These are phyloP conservation scores for Thalassiosira mediterranea DNA, from an alignment of 352 stramenopile genomes.

Conservation along the genomic window DNA sequence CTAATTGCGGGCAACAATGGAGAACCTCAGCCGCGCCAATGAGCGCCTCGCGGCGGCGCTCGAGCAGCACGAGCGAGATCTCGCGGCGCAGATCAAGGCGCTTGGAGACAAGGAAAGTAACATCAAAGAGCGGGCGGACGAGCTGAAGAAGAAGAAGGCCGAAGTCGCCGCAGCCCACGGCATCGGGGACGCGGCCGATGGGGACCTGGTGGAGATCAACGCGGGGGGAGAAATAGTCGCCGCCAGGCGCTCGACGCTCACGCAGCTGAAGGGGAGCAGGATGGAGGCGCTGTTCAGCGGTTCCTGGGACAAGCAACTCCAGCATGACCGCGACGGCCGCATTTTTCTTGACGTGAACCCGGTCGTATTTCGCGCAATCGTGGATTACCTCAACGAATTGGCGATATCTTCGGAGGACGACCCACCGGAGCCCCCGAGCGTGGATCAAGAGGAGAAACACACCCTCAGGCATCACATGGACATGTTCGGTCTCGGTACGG, in stretches of 20 bases:
- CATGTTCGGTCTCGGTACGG: conserved; percentile 1
- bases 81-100: neutral
- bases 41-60: neutral
- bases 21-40: neutral
- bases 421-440: neutral
- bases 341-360: conserved; percentile 37
- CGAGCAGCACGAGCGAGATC: no score
- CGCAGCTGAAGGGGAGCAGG: conserved; percentile 11
- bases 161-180: neutral
- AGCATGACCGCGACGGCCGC: conserved; percentile 4
- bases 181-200: neutral
- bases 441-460: conserved; percentile 4
- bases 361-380: conserved; percentile 11
- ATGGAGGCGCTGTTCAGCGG: conserved; percentile 32
- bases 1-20: no score
- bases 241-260: conserved; percentile 3
- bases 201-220: conserved; percentile 30
- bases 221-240: conserved; percentile 10
- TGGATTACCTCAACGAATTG: conserved; percentile 25
- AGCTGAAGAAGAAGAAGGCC: neutral
- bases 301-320: conserved; percentile 20
- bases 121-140: neutral
- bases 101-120: neutral
- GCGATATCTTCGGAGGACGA: conserved; percentile 12
- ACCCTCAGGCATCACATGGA: conserved; percentile 5